A percentile compares a stretch with the other conserved stretches of the same genome.
phyloP scores from a whole-genome alignment of 768 basidiomycete species.

The Phanerodontia chrysosporium region DNA sequence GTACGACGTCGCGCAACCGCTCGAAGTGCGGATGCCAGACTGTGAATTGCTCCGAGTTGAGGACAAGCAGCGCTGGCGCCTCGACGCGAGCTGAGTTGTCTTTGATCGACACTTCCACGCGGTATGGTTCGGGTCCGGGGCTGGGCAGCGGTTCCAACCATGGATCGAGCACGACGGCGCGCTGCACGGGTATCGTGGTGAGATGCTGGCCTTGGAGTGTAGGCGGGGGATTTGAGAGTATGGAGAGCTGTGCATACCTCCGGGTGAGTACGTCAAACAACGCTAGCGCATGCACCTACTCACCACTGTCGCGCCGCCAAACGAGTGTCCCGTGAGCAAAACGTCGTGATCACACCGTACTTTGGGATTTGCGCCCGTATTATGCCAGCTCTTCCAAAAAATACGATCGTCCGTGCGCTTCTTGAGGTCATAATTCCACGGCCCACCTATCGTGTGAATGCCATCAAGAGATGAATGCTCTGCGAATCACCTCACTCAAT shows the following conservation, averaged over 20 bases:
- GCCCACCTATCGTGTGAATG: conserved; percentile 16
- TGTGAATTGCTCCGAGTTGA: conserved; percentile 77
- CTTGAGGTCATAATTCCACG: conserved; percentile 11
- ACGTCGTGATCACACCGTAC: conserved; percentile 33
- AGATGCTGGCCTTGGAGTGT: conserved; percentile 24
- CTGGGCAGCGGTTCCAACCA: conserved; percentile 76
- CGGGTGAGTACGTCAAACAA: not conserved
- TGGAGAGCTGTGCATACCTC: conserved; percentile 39
- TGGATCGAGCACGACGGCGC: conserved; percentile 70
- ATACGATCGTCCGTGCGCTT: conserved; percentile 6
- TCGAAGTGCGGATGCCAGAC: conserved; percentile 75
- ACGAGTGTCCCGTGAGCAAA: conserved; percentile 48
- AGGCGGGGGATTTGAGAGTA: conserved; percentile 49
- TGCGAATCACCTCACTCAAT: not conserved
- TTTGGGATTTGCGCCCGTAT: conserved; percentile 31
- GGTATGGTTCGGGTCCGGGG: conserved; percentile 41
- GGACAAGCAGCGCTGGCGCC: conserved; percentile 43
- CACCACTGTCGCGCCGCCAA: conserved; percentile 53
- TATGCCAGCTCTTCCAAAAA: conserved; percentile 39
- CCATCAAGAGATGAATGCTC: not conserved
- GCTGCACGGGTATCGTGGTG: conserved; percentile 46
- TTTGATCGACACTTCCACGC: conserved; percentile 10
- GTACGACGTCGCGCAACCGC: conserved; percentile 49
- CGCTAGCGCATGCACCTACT: conserved; percentile 12
- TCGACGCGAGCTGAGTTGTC: not conserved